Percentiles rank a stretch among this genome's conserved stretches.
phyloP scores from a whole-genome alignment of 495 filamentous ascomycete species.

The Pyrenula aspistea region DNA sequence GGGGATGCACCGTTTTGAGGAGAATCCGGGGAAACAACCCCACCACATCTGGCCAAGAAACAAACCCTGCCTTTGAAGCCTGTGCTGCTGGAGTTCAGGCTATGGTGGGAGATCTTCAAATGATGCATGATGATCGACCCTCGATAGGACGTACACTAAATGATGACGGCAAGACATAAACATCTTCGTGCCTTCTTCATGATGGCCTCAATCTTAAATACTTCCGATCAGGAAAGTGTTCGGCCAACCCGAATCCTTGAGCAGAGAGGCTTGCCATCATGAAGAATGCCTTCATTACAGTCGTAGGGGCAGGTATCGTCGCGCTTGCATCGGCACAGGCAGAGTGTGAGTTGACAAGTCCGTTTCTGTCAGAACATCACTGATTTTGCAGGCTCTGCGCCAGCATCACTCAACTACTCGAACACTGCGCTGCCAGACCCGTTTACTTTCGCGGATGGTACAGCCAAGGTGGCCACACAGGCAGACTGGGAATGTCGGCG shows the following conservation, averaged over 20 bases:
- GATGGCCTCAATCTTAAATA: no score
- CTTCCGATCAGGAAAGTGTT: no score
- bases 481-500: constrained; percentile 37
- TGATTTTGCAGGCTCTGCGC: neutral
- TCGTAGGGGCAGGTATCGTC: neutral
- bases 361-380: neutral
- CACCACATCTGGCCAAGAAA: no score
- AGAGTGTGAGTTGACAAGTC: neutral
- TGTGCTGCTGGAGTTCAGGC: neutral
- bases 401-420: neutral
- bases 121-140: no score
- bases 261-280: no score
- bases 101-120: no score
- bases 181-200: no score
- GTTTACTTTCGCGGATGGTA: constrained; percentile 32
- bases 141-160: no score
- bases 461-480: constrained; percentile 26
- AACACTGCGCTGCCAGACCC: constrained; percentile 36
- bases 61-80: neutral
- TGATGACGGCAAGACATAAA: no score
- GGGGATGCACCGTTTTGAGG: neutral
- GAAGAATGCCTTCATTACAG: neutral
- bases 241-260: no score
- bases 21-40: neutral
- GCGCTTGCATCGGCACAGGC: neutral